Evolutionary conservation across 2,329 filamentous ascomycete genomes (phyloP).

Genomic region (Fusarium denticulatum): DNA sequence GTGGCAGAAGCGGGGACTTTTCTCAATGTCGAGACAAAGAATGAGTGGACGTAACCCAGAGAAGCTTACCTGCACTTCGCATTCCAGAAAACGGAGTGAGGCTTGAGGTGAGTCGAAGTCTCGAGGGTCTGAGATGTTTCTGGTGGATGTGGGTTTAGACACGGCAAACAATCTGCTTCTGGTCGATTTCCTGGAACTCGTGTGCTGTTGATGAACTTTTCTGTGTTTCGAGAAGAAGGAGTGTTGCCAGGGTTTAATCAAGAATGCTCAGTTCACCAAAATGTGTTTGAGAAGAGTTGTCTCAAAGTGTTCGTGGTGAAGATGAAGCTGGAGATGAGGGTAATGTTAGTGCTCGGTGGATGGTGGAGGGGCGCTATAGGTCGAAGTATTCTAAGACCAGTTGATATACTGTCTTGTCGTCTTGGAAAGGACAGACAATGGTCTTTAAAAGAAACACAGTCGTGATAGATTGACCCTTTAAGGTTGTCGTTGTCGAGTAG

Average conservation of each 20-base stretch:
- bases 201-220: neutral
- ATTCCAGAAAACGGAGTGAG: constrained; percentile 41
- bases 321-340: neutral
- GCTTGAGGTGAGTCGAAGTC: constrained; percentile 29
- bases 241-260: neutral
- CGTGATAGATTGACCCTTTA: neutral
- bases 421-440: constrained; percentile 16
- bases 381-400: constrained; percentile 10
- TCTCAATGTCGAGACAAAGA: constrained; percentile 7
- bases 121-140: constrained; percentile 37
- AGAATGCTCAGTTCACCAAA: neutral
- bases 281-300: neutral
- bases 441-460: constrained; percentile 18
- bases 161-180: constrained; percentile 13
- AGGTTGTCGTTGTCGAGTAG: constrained; percentile 32
- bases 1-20: constrained; percentile 18
- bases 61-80: constrained; percentile 44
- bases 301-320: constrained; percentile 2
- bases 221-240: neutral
- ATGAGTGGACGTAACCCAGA: constrained; percentile 13
- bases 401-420: constrained; percentile 16
- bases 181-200: constrained; percentile 9
- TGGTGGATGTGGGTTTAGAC: constrained; percentile 17
- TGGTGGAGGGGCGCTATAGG: constrained; percentile 1
- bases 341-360: neutral